These are phyloP conservation scores for Cyberlindnera meyerae DNA, from an alignment of 805 yeast genomes.

Conservation along the genomic window DNA sequence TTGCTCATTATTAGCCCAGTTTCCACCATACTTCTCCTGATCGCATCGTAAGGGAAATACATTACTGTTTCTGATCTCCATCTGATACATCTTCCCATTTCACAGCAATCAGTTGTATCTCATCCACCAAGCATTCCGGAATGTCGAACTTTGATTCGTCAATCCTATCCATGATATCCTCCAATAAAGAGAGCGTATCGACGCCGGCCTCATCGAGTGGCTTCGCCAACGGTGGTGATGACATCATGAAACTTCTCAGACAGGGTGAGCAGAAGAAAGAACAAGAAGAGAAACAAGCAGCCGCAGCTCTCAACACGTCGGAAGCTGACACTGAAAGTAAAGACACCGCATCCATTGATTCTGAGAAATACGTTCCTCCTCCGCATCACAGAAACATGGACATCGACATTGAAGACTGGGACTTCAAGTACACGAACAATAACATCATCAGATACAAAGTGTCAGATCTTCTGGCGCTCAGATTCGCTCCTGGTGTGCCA, in stretches of 20 bases:
- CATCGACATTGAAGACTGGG: slow-evolving; percentile 21
- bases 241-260: slow-evolving; percentile 22
- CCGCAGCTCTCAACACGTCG: too few species aligned
- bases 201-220: neutral
- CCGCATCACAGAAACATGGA: slow-evolving; percentile 10
- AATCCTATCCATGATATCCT: neutral
- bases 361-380: slow-evolving; percentile 9
- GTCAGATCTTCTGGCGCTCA: slow-evolving; percentile 16
- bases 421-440: slow-evolving; percentile 11
- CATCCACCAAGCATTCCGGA: too few species aligned
- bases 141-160: too few species aligned
- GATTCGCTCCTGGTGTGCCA: slow-evolving; percentile 14
- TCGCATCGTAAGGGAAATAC: too few species aligned
- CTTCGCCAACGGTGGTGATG: slow-evolving; percentile 15
- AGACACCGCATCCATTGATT: slow-evolving; percentile 1
- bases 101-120: too few species aligned
- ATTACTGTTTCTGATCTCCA: too few species aligned
- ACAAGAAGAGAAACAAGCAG: slow-evolving; percentile 17
- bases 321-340: neutral
- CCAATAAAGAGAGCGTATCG: neutral
- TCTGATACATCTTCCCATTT: too few species aligned
- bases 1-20: too few species aligned
- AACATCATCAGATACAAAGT: slow-evolving; percentile 20
- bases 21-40: too few species aligned
- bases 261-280: slow-evolving; percentile 24